A percentile compares a stretch with the other conserved stretches of the same genome.
phyloP scores from a whole-genome alignment of 1,284 basidiomycete genomes.

The Hemileia vastatrix region DNA sequence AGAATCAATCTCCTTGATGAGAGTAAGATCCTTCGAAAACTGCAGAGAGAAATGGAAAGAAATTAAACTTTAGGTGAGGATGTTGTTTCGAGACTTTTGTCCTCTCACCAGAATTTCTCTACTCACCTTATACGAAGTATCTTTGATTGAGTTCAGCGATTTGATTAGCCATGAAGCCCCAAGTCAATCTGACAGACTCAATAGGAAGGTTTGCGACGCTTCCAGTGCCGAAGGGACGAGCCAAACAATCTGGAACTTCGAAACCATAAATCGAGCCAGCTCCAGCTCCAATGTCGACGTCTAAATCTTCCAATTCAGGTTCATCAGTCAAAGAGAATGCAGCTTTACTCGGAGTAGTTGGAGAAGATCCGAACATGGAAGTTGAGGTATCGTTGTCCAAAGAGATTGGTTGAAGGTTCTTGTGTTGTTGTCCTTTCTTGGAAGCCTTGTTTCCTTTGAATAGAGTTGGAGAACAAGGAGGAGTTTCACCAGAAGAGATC shows the following conservation, averaged over 20 bases:
- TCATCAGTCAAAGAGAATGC: background rate
- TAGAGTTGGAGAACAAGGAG: background rate
- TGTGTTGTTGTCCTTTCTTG: background rate
- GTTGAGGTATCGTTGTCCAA: background rate
- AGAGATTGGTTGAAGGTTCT: background rate
- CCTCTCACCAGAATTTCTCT: too few relatives aligned
- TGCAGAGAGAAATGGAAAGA: too few relatives aligned
- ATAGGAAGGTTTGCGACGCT: constrained; percentile 29
- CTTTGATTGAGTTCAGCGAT: constrained; percentile 37
- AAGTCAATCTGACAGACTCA: constrained; percentile 29
- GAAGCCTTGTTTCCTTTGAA: too few relatives aligned
- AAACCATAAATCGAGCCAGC: constrained; percentile 32
- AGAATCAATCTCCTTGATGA: too few relatives aligned
- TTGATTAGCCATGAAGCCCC: constrained; percentile 34
- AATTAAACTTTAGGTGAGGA: too few relatives aligned
- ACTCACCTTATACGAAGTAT: constrained; percentile 29
- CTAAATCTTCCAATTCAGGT: constrained; percentile 9
- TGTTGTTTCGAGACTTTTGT: too few relatives aligned
- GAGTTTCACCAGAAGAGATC: background rate
- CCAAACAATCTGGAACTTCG: constrained; percentile 24
- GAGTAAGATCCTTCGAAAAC: too few relatives aligned
- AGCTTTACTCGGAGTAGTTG: background rate
- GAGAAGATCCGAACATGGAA: background rate
- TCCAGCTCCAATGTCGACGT: constrained; percentile 33
- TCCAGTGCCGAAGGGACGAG: constrained; percentile 31